Evolutionary conservation across 805 yeast genomes (phyloP).

Genomic region (Saccharomyces mikatae): DNA sequence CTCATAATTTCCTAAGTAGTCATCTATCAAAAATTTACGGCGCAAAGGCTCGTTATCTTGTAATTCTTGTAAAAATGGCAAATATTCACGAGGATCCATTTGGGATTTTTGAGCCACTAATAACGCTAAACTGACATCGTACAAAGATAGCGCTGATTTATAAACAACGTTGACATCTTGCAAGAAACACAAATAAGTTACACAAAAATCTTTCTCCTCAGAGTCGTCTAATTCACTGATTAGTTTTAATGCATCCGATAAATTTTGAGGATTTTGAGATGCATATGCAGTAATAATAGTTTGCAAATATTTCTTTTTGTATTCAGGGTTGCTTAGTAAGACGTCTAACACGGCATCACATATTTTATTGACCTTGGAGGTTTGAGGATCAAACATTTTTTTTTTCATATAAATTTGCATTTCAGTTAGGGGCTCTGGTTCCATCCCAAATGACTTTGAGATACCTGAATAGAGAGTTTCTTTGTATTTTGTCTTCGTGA

Average conservation of each 20-base stretch:
- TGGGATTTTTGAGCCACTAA: constrained; percentile 92
- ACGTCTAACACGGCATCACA: constrained; percentile 64
- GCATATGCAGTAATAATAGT: constrained; percentile 86
- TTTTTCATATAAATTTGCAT: constrained; percentile 37
- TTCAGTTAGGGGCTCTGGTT: constrained; percentile 29
- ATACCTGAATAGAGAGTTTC: constrained; percentile 47
- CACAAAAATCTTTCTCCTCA: constrained; percentile 50
- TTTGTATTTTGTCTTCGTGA: constrained; percentile 67
- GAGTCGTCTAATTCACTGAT: constrained; percentile 46
- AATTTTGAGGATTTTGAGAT: constrained; percentile 80
- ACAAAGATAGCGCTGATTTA: constrained; percentile 69
- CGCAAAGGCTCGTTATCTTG: constrained; percentile 61
- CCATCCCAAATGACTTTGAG: constrained; percentile 22
- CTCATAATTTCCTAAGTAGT: constrained; percentile 55
- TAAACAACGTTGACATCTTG: constrained; percentile 83
- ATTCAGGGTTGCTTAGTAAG: constrained; percentile 40
- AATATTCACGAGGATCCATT: constrained; percentile 93
- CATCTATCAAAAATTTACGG: constrained; percentile 70
- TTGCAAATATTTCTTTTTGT: constrained; percentile 55
- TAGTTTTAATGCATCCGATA: constrained; percentile 61
- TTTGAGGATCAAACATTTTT: constrained; percentile 31
- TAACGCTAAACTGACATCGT: constrained; percentile 73
- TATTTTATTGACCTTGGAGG: constrained; percentile 63
- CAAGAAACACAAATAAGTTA: constrained; percentile 81
- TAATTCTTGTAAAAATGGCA: constrained; percentile 80